These are phyloP conservation scores for Bipolaris oryzae DNA, from an alignment of 2,329 filamentous ascomycete genomes.

Conservation along the genomic window DNA sequence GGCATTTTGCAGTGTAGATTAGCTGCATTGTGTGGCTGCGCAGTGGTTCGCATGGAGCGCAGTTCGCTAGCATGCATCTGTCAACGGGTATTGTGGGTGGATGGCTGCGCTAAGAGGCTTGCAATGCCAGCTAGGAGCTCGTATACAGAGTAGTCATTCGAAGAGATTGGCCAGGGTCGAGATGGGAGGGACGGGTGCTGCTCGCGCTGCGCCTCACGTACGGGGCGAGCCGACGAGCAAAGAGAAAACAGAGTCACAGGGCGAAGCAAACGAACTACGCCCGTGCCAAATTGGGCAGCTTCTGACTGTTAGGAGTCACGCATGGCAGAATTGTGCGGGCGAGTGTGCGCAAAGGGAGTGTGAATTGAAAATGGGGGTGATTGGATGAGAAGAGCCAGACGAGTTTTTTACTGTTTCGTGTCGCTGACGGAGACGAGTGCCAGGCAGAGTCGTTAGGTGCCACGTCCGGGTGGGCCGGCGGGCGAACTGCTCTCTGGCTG, in stretches of 20 bases:
- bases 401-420: slow-evolving; percentile 1
- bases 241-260: slow-evolving; percentile 29
- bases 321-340: slow-evolving; percentile 8
- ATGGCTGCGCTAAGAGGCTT: slow-evolving; percentile 35
- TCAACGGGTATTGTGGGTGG: slow-evolving; percentile 31
- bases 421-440: background rate
- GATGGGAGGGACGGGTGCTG: slow-evolving; percentile 11
- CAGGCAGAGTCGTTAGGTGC: slow-evolving; percentile 10
- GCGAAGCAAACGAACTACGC: slow-evolving; percentile 8
- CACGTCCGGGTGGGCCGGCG: slow-evolving; percentile 31
- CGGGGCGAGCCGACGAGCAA: slow-evolving; percentile 28
- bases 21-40: slow-evolving; percentile 24
- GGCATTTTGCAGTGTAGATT: background rate
- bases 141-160: slow-evolving; percentile 10
- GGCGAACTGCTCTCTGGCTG: slow-evolving; percentile 30
- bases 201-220: slow-evolving; percentile 17
- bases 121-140: background rate
- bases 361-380: background rate
- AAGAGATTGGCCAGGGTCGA: slow-evolving; percentile 15
- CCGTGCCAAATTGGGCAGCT: slow-evolving; percentile 5
- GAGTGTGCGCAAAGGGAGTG: background rate
- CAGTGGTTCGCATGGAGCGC: slow-evolving; percentile 9
- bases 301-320: slow-evolving; percentile 22
- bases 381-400: background rate
- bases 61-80: slow-evolving; percentile 26